A percentile compares a stretch with the other conserved stretches of the same genome.
These are phyloP conservation scores for Akanthomyces lecanii DNA, from an alignment of 2,329 filamentous ascomycete species.

Conservation along the genomic window DNA sequence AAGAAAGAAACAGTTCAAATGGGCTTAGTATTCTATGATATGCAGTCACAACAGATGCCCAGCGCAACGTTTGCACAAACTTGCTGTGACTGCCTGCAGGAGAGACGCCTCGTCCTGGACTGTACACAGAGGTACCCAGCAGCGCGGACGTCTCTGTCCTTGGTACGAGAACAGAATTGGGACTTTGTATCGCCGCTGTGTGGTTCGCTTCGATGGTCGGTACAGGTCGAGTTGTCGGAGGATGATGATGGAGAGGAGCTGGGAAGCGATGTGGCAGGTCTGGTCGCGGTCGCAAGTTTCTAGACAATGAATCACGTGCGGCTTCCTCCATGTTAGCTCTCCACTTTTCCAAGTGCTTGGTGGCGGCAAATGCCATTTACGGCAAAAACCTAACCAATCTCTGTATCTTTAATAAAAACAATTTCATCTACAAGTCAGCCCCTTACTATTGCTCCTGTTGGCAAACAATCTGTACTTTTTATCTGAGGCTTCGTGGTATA, in stretches of 20 bases:
- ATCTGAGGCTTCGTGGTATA: too few species aligned
- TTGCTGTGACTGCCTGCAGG: neutral
- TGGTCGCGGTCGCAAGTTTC: neutral
- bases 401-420: too few species aligned
- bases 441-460: too few species aligned
- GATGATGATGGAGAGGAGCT: neutral
- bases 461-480: too few species aligned
- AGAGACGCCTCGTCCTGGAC: constrained; percentile 1
- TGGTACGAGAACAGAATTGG: neutral
- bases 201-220: constrained; percentile 6
- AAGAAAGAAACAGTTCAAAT: constrained; percentile 13
- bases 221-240: neutral
- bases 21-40: constrained; percentile 14
- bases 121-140: neutral
- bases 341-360: neutral
- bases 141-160: neutral
- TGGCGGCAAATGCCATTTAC: too few species aligned
- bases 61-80: neutral
- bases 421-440: too few species aligned
- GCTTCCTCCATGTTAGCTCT: neutral
- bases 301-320: constrained; percentile 8
- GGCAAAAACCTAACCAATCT: too few species aligned
- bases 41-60: constrained; percentile 10
- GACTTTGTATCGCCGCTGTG: neutral
- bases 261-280: neutral